These are phyloP conservation scores for Talaromyces sp. DNA, from an alignment of 2,329 filamentous ascomycete species.

Conservation along the genomic window DNA sequence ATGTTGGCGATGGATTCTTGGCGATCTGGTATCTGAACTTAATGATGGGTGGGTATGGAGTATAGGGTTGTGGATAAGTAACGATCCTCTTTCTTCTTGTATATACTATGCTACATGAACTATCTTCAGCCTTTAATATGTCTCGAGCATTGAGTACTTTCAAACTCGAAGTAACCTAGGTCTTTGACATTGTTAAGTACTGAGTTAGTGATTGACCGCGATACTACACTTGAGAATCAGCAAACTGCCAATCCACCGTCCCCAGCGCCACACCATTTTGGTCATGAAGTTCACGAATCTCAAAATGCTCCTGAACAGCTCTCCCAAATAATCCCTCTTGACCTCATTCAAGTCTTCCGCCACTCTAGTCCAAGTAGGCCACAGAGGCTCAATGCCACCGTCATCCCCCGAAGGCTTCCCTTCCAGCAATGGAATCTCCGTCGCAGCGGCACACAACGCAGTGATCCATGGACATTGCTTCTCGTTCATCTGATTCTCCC, in stretches of 20 bases:
- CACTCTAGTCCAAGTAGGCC: neutral
- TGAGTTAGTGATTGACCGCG: neutral
- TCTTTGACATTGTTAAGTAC: neutral
- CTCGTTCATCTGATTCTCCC: neutral
- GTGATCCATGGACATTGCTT: neutral
- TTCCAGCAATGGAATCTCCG: neutral
- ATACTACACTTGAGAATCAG: neutral
- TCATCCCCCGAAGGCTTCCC: neutral
- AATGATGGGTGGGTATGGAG: neutral
- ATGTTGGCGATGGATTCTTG: neutral
- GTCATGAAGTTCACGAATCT: neutral
- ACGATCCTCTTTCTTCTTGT: constrained; percentile 8
- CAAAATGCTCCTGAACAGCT: neutral
- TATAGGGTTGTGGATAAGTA: neutral
- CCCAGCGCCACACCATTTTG: neutral
- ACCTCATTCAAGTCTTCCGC: neutral
- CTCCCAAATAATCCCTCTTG: neutral
- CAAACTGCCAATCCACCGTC: constrained; percentile 5
- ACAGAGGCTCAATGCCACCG: neutral
- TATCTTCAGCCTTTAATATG: neutral
- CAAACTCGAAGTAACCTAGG: neutral
- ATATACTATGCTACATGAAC: constrained; percentile 1
- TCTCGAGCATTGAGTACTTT: neutral
- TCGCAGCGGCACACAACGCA: neutral
- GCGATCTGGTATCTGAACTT: constrained; percentile 6